phyloP scores from a whole-genome alignment of 2,329 filamentous ascomycete genomes.

The Pseudogymnoascus verrucosus region DNA sequence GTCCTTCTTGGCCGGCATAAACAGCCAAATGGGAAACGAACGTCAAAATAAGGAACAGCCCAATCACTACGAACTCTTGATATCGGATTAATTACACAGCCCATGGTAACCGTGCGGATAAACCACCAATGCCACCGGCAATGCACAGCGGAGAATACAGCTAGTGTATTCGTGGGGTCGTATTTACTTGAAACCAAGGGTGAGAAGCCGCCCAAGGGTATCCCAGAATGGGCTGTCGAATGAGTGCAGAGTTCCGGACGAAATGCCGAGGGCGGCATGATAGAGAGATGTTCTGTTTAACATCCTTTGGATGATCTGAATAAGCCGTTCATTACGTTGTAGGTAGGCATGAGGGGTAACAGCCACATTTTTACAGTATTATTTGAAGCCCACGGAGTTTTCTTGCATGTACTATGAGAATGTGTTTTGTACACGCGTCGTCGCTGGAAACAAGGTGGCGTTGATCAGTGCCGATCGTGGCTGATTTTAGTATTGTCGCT shows the following conservation, averaged over 20 bases:
- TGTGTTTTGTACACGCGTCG: neutral
- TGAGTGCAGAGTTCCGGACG: neutral
- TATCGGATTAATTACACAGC: neutral
- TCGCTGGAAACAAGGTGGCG: neutral
- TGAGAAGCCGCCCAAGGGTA: neutral
- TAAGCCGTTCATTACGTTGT: neutral
- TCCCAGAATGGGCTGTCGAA: neutral
- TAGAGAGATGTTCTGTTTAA: neutral
- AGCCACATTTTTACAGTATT: neutral
- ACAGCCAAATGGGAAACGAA: neutral
- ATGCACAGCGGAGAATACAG: slow-evolving; percentile 1
- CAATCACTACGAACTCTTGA: neutral
- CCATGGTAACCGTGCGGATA: neutral
- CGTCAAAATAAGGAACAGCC: slow-evolving; percentile 4
- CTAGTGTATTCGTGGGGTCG: neutral
- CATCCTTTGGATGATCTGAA: neutral
- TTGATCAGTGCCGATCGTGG: neutral
- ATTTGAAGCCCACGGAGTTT: neutral
- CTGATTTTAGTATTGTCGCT: neutral
- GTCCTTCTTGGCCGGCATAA: neutral
- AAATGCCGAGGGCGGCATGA: neutral
- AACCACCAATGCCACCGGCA: neutral
- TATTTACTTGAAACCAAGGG: neutral
- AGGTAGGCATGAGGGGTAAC: neutral
- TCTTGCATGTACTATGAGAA: neutral